Evolutionary conservation across 257 asterid genomes (phyloP).

Genomic region (Nicotiana otophora): DNA sequence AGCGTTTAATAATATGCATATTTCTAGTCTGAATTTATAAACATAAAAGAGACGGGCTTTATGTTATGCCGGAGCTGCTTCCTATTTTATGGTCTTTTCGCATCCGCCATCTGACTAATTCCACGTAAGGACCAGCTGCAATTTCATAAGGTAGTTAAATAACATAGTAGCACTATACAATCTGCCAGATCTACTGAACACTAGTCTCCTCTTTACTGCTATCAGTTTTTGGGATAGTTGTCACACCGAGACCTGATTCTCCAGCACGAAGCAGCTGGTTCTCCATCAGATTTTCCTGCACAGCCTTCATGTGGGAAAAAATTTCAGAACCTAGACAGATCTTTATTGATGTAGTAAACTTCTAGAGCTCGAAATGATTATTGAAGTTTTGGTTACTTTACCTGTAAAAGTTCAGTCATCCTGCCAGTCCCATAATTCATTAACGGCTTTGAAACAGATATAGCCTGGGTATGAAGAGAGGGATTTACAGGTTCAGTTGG

Average conservation of each 20-base stretch:
- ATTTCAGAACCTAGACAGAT: conserved; percentile 3
- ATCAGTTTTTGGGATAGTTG: conserved; percentile 15
- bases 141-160: background rate
- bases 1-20: background rate
- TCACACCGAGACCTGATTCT: conserved; percentile 13
- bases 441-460: conserved; percentile 34
- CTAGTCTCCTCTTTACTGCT: conserved; percentile 12
- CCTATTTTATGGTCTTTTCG: background rate
- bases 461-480: conserved; percentile 14
- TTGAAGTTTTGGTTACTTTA: conserved; percentile 13
- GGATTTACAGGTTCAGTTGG: conserved; percentile 7
- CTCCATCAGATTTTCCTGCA: conserved; percentile 67
- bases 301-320: conserved; percentile 44
- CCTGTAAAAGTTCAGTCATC: conserved; percentile 93
- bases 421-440: conserved; percentile 58
- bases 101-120: background rate
- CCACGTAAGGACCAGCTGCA: background rate
- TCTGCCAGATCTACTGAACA: background rate
- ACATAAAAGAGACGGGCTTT: background rate
- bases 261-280: conserved; percentile 32
- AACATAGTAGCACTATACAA: background rate
- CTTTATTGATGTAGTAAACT: background rate
- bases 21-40: background rate
- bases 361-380: background rate
- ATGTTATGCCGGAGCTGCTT: background rate